Percentiles rank a stretch among this genome's conserved stretches.
phyloP scores from a whole-genome alignment of 2,329 filamentous ascomycete species.

The Rugonectria rugulosa region DNA sequence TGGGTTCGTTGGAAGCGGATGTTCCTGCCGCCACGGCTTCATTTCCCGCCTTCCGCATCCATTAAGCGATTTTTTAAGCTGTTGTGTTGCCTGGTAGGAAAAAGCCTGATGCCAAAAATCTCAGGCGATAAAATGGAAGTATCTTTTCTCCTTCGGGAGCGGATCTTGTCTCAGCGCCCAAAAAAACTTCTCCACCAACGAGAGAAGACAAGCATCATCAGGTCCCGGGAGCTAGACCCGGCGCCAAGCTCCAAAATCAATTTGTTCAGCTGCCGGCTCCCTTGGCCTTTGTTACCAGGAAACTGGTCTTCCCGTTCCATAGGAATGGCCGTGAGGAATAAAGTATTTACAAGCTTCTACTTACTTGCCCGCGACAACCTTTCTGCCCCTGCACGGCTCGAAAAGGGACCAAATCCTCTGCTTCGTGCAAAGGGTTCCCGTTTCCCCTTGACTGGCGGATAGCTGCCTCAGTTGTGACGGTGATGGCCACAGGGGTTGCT shows the following conservation, averaged over 20 bases:
- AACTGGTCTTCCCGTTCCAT: neutral
- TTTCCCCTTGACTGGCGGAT: neutral
- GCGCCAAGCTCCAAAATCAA: slow-evolving; percentile 14
- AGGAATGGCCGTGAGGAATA: too few relatives aligned
- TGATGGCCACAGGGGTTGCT: slow-evolving; percentile 11
- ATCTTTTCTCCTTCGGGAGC: slow-evolving; percentile 10
- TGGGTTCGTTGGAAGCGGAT: slow-evolving; percentile 6
- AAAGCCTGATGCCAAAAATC: slow-evolving; percentile 9
- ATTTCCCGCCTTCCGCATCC: slow-evolving; percentile 10
- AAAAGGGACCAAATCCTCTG: too few relatives aligned
- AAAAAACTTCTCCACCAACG: slow-evolving; percentile 5
- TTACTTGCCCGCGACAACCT: too few relatives aligned
- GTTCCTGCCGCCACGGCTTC: slow-evolving; percentile 10
- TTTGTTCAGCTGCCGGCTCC: slow-evolving; percentile 13
- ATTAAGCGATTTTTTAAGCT: neutral
- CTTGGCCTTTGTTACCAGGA: neutral
- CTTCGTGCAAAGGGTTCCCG: neutral
- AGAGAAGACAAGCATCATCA: slow-evolving; percentile 2
- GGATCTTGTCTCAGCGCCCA: slow-evolving; percentile 9
- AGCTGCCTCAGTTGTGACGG: neutral
- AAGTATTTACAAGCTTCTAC: too few relatives aligned
- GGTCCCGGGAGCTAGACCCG: neutral
- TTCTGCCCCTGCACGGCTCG: too few relatives aligned
- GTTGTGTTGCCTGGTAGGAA: neutral
- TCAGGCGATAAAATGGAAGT: slow-evolving; percentile 11